Conservation (phyloP, 805 yeast species). For the Candida vartiovaarae region DNA sequence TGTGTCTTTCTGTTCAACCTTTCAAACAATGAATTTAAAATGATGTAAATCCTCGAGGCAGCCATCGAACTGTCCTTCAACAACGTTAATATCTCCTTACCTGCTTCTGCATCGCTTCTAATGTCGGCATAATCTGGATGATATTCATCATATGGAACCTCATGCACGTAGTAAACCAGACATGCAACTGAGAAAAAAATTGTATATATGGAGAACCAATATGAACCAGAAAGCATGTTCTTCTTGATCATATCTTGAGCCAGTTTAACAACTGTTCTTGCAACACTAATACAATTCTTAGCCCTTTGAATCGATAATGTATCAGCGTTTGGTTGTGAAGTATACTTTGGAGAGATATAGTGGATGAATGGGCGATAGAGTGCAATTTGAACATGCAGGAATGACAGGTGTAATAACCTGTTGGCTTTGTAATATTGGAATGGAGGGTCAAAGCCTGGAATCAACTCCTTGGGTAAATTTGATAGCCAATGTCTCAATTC, state of each 20-base stretch:
- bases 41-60: slow-evolving; percentile 71
- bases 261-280: slow-evolving; percentile 70
- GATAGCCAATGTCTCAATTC: slow-evolving; percentile 71
- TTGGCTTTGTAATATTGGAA: slow-evolving; percentile 62
- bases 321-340: slow-evolving; percentile 8
- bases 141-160: slow-evolving; percentile 37
- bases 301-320: slow-evolving; percentile 64
- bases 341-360: slow-evolving; percentile 30
- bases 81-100: slow-evolving; percentile 61
- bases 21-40: slow-evolving; percentile 71
- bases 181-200: slow-evolving; percentile 70
- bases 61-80: slow-evolving; percentile 71
- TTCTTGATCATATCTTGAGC: slow-evolving; percentile 75
- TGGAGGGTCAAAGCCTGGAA: slow-evolving; percentile 39
- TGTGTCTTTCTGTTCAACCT: slow-evolving; percentile 71
- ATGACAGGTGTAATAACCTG: slow-evolving; percentile 63
- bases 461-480: slow-evolving; percentile 62
- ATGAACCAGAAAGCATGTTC: slow-evolving; percentile 70
- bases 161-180: slow-evolving; percentile 58
- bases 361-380: slow-evolving; percentile 89
- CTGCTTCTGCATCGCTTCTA: slow-evolving; percentile 68
- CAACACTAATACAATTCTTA: slow-evolving; percentile 76
- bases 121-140: slow-evolving; percentile 48
- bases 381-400: slow-evolving; percentile 75
- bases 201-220: slow-evolving; percentile 88